Evolutionary conservation across 2,329 filamentous ascomycete genomes (phyloP).

Genomic region (Colletotrichum musae): DNA sequence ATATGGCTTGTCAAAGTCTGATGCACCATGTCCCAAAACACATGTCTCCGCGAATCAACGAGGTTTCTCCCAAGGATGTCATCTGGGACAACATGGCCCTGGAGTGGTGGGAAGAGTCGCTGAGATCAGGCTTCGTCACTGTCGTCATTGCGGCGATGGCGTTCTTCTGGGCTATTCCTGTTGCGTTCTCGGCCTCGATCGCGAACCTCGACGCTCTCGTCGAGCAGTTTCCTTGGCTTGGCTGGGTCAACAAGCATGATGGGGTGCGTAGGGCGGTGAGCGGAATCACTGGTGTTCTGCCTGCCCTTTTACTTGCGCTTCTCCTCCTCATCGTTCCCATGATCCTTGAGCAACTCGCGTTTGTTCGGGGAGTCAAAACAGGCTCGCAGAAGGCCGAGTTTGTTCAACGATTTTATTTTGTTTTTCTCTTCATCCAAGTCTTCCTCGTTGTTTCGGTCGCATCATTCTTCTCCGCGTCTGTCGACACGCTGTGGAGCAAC

Average conservation of each 20-base stretch:
- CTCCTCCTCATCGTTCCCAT: conserved; percentile 87
- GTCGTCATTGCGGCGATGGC: conserved; percentile 80
- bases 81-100: conserved; percentile 98
- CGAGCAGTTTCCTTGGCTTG: conserved; percentile 75
- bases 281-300: conserved; percentile 86
- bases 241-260: conserved; percentile 74
- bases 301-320: conserved; percentile 81
- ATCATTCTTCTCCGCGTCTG: conserved; percentile 76
- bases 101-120: conserved; percentile 91
- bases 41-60: conserved; percentile 93
- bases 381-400: conserved; percentile 83
- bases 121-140: conserved; percentile 78
- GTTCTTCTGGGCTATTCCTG: conserved; percentile 90
- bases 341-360: conserved; percentile 80
- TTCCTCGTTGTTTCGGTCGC: conserved; percentile 94
- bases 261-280: conserved; percentile 74
- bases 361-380: conserved; percentile 85
- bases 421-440: conserved; percentile 93
- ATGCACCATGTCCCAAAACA: conserved; percentile 93
- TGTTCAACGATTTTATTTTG: conserved; percentile 95
- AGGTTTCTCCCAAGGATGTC: conserved; percentile 93
- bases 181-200: conserved; percentile 87
- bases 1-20: conserved; percentile 96
- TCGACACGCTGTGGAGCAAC: conserved; percentile 73
- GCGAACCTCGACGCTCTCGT: conserved; percentile 83